Base-by-base conservation (phyloP, 2,329 filamentous ascomycete species). In the Trichoderma sp. region DNA sequence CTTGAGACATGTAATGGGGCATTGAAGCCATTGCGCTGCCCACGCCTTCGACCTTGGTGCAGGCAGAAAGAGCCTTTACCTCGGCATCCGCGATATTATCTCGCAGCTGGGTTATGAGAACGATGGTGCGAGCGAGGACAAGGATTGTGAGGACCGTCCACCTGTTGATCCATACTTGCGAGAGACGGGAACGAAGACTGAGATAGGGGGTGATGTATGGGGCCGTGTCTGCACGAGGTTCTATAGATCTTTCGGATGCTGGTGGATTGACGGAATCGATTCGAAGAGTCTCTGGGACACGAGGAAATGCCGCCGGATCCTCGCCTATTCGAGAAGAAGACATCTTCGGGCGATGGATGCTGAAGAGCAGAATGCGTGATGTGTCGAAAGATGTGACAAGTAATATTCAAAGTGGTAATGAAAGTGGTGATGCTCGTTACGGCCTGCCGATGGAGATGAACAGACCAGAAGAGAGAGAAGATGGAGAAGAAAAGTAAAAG, bases 11-110 rank as follows among this genome's bases (percentile, higher is more conserved):
- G 80, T 97, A 98, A 79, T 97, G 91, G 67, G 95, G 95, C 93
- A 98, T 97, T 42, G 95, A 98, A 45, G 94, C 95, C 92, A 99
- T 94, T 69, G 93, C 87, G 77, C 93, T 97, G 70, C 94, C 95
- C 73, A 97, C 88, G 72, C 92, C 92, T 81, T 99, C 94, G 57
- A 98, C 94, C 77, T 92, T 91, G 68, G 90, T 93, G 79, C 95
- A 99, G 71, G 94, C 93, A 63, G 92, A 90, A 64, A 97, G 86
- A 27, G 95, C 94, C 83, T 97, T 89, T 67, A 82, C 79, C 78
- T 93, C 90, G 57, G 95, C 94, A 67, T 89, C 88, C 64, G 80
- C 87, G 71, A 98, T 87, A 76, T 94, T 89, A 72, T 88, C 84
- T 76, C 93, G 85, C 70, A 97, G 86, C 73, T 86, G 86, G 66